A percentile compares a stretch with the other conserved stretches of the same genome.
Evolutionary conservation across 2,329 filamentous ascomycete genomes (phyloP).

Genomic region (Myriosclerotinia curreyana): DNA sequence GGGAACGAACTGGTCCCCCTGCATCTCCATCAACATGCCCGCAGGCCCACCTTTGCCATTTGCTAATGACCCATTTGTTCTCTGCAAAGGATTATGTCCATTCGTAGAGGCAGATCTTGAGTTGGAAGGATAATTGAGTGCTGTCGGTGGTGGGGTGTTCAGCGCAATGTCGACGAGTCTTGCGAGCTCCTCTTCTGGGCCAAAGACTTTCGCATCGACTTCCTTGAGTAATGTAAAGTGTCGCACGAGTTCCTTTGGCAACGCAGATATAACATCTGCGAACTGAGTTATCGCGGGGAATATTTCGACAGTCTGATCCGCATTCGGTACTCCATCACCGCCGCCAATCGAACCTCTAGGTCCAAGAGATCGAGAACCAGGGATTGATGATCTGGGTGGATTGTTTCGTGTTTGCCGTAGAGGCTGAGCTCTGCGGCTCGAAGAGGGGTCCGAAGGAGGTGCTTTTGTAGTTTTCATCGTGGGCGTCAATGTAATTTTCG

Average conservation of each 20-base stretch:
- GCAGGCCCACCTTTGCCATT: constrained; percentile 36
- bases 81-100: constrained; percentile 31
- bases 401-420: constrained; percentile 64
- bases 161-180: constrained; percentile 67
- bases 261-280: constrained; percentile 84
- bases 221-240: constrained; percentile 96
- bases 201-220: constrained; percentile 94
- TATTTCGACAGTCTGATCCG: constrained; percentile 60
- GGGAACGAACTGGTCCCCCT: constrained; percentile 19
- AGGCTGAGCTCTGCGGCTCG: constrained; percentile 60
- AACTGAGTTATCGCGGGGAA: constrained; percentile 71
- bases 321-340: constrained; percentile 35
- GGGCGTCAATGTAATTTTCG: constrained; percentile 26
- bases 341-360: constrained; percentile 47
- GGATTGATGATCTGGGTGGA: constrained; percentile 54
- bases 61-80: constrained; percentile 35
- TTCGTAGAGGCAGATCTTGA: constrained; percentile 34
- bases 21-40: constrained; percentile 25
- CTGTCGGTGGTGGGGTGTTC: constrained; percentile 47
- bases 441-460: constrained; percentile 37
- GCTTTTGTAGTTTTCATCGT: constrained; percentile 40
- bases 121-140: constrained; percentile 33
- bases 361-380: constrained; percentile 44
- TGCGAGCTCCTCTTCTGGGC: constrained; percentile 77
- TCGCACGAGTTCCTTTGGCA: constrained; percentile 91